Evolutionary conservation across 2,329 filamentous ascomycete genomes (phyloP).

Genomic region (Microcera coccophila): DNA sequence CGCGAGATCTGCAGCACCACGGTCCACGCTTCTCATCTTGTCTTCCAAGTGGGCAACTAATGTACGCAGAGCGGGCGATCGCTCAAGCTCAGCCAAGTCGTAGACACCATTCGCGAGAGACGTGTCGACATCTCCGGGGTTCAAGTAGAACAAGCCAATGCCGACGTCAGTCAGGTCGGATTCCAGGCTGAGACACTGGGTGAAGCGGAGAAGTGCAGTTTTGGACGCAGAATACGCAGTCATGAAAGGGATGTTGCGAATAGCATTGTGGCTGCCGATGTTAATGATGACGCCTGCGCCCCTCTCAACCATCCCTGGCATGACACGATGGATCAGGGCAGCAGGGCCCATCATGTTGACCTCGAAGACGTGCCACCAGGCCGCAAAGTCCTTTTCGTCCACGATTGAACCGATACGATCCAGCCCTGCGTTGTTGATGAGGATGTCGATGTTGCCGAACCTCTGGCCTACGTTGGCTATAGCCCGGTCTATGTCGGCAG

Average conservation of each 20-base stretch:
- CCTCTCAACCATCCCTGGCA: background rate
- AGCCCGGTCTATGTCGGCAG: background rate
- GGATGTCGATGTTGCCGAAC: background rate
- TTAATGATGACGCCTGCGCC: background rate
- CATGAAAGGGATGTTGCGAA: slow-evolving; percentile 1
- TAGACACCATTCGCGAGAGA: background rate
- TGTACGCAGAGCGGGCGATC: background rate
- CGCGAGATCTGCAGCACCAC: too few relatives aligned
- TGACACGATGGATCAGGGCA: background rate
- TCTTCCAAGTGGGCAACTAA: background rate
- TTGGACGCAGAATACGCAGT: slow-evolving; percentile 2
- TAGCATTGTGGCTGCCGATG: slow-evolving; percentile 3
- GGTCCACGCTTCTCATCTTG: too few relatives aligned
- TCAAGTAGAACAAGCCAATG: background rate
- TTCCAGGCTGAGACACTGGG: slow-evolving; percentile 1
- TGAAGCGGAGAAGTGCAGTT: background rate
- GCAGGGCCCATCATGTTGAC: slow-evolving; percentile 1
- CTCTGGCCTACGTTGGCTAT: background rate
- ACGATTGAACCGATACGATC: slow-evolving; percentile 1
- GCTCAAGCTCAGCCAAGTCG: background rate
- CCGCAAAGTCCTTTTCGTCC: slow-evolving; percentile 1
- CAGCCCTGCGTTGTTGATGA: slow-evolving; percentile 2
- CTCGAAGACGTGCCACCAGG: slow-evolving; percentile 4
- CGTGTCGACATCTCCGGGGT: slow-evolving; percentile 1
- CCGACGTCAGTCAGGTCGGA: background rate